These are phyloP conservation scores for Astrothelium macrocarpum DNA, from an alignment of 495 filamentous ascomycete genomes.

Conservation along the genomic window DNA sequence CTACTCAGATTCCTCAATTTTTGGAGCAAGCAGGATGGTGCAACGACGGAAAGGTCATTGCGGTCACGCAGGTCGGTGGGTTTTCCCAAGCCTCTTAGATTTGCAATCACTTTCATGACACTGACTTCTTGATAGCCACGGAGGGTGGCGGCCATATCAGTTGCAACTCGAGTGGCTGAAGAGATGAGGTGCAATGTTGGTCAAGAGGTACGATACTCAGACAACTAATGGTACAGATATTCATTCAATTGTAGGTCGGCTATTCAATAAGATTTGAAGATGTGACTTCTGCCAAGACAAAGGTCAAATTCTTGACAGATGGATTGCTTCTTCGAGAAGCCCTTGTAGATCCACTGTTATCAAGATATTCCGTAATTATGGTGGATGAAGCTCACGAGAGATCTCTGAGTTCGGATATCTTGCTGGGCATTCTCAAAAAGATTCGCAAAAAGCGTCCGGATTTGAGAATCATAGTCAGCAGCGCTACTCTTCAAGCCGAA, in stretches of 20 bases:
- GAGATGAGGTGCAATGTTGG: slow-evolving; percentile 87
- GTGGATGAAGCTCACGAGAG: slow-evolving; percentile 97
- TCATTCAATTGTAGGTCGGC: slow-evolving; percentile 47
- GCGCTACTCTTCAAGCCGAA: slow-evolving; percentile 88
- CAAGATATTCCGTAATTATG: slow-evolving; percentile 95
- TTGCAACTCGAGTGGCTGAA: slow-evolving; percentile 83
- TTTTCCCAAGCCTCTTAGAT: slow-evolving; percentile 6
- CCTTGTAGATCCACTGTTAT: slow-evolving; percentile 83
- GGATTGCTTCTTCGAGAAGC: slow-evolving; percentile 90
- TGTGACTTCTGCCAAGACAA: slow-evolving; percentile 74
- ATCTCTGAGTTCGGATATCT: slow-evolving; percentile 85
- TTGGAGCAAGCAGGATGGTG: slow-evolving; percentile 66
- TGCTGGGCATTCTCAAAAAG: slow-evolving; percentile 92
- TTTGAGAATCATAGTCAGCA: slow-evolving; percentile 82
- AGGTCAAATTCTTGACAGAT: slow-evolving; percentile 95
- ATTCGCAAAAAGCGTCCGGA: slow-evolving; percentile 75
- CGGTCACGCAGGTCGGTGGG: slow-evolving; percentile 72
- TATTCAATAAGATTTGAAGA: slow-evolving; percentile 97
- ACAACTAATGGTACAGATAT: not conserved
- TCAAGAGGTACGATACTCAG: slow-evolving; percentile 47
- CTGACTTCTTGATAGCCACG: slow-evolving; percentile 53
- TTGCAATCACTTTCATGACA: not conserved
- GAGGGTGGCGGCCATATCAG: slow-evolving; percentile 84
- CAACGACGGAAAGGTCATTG: slow-evolving; percentile 70
- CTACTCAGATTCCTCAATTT: slow-evolving; percentile 40